Evolutionary conservation across 768 basidiomycete genomes (phyloP).

Genomic region (Daedaleopsis nitida): DNA sequence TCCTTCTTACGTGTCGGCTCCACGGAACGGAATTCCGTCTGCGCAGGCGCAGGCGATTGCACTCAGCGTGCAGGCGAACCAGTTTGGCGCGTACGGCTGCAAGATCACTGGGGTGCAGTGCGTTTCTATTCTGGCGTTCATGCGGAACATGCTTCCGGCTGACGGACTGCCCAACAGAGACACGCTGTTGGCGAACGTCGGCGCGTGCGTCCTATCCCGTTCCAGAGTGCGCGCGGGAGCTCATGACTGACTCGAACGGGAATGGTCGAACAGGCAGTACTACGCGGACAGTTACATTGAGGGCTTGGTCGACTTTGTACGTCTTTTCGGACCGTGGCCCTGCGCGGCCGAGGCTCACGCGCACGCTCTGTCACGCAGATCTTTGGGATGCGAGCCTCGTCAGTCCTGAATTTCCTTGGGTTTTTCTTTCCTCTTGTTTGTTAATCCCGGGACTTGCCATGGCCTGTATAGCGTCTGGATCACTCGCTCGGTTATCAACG

Average conservation of each 20-base stretch:
- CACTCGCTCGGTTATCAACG: constrained; percentile 27
- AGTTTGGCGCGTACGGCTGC: constrained; percentile 26
- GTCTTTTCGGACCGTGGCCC: constrained; percentile 2
- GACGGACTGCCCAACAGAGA: constrained; percentile 14
- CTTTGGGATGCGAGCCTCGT: constrained; percentile 27
- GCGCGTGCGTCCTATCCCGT: constrained; percentile 17
- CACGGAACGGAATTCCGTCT: too few relatives aligned
- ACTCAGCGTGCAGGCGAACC: constrained; percentile 22
- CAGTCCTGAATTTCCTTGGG: neutral
- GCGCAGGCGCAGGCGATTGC: constrained; percentile 26
- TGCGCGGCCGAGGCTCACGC: neutral
- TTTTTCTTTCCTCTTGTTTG: too few relatives aligned
- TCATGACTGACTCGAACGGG: neutral
- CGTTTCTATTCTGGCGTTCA: neutral
- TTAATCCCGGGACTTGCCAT: neutral
- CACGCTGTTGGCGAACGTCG: constrained; percentile 24
- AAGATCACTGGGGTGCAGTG: constrained; percentile 26
- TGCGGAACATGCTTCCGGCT: neutral
- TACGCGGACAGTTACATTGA: constrained; percentile 29
- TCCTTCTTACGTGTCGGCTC: neutral
- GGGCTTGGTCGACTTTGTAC: constrained; percentile 27
- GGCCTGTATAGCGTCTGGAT: constrained; percentile 23
- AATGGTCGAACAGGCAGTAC: constrained; percentile 19
- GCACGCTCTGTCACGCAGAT: constrained; percentile 18
- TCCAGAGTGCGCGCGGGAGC: neutral